Base-by-base conservation (phyloP, 768 basidiomycete species). In the Collybia mongolica region DNA sequence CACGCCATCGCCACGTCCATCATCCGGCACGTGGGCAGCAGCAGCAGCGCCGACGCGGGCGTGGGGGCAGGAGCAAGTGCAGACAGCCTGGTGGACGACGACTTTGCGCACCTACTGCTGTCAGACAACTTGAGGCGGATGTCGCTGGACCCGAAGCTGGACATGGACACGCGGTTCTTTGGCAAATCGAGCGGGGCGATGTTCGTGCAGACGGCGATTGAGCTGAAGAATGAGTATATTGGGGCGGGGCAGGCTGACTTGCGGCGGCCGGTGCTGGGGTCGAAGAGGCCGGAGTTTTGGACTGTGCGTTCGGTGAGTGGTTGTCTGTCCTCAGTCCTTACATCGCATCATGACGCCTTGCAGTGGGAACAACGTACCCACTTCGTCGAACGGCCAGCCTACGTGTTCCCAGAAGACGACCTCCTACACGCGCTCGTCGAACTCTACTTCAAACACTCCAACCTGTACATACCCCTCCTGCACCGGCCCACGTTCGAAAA, bases 401-500 rank as follows among this genome's bases (percentile, higher is more conserved):
- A 75, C 59, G 52, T 23, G 0, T 84, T 82, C 57, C 84, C 84
- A 0, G 71, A 77, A 3, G 49, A 64, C 0, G 80, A 80, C 39
- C 75, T 93, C 39, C 69, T 79, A 12, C 38, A 52, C 6, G 39
- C 56, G 0, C 73, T 94, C 35, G 65, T 90, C 32, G 75, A 84
- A 29, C 66, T 82, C 20, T 93, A 86, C 59, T 96, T 94, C 61
- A 51, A 53, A 1, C 54, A 77, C 28, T 48, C 75, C 51, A 88
- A 92, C 58, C 51, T 74, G n/a, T 70, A 77, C 47, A 58, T 79
- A 0, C 90, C 91, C 1, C 72, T 94, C 3, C 72, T 96, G 4
- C 91, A 93, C 57, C 77, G 83, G 3, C 83, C 82, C 0, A 80
- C 80, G 4, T 91, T 94, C 55, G 75, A 84, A 35, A 68, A 70